A percentile compares a stretch with the other conserved stretches of the same genome.
Evolutionary conservation across 2,329 filamentous ascomycete genomes (phyloP).

Genomic region (Neoarthrinium moseri): DNA sequence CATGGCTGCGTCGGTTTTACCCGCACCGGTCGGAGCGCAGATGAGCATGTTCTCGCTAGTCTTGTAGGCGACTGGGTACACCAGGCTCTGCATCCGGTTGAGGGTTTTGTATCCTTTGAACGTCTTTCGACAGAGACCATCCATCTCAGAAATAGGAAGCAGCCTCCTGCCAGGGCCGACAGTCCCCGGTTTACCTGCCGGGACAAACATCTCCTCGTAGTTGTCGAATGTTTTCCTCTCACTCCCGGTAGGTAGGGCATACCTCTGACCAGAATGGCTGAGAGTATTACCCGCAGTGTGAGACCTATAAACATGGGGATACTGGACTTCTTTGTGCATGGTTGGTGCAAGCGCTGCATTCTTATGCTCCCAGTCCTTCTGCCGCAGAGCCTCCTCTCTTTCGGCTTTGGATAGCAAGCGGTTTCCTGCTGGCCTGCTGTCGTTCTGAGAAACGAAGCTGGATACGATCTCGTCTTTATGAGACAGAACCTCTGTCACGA

Average conservation of each 20-base stretch:
- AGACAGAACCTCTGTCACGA: constrained; percentile 86
- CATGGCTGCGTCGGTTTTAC: constrained; percentile 99
- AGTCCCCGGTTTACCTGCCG: constrained; percentile 75
- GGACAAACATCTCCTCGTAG: constrained; percentile 88
- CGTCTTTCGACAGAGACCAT: constrained; percentile 84
- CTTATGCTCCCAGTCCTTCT: constrained; percentile 82
- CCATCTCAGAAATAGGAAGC: constrained; percentile 76
- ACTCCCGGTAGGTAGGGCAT: constrained; percentile 75
- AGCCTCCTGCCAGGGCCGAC: constrained; percentile 73
- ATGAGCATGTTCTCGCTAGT: constrained; percentile 99
- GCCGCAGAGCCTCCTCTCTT: constrained; percentile 73
- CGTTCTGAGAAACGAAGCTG: constrained; percentile 33
- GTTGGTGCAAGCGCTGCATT: constrained; percentile 67
- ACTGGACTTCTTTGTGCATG: constrained; percentile 71
- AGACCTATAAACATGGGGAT: constrained; percentile 89
- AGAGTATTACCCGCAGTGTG: constrained; percentile 85
- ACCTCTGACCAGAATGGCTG: constrained; percentile 76
- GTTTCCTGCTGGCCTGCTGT: constrained; percentile 33
- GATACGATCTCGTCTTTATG: constrained; percentile 69
- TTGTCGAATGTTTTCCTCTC: constrained; percentile 68
- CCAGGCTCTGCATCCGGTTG: constrained; percentile 97
- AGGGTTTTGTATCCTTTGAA: constrained; percentile 92
- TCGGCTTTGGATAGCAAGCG: constrained; percentile 73
- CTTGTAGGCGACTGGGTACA: constrained; percentile 92
- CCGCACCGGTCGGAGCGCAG: constrained; percentile 94